Base-by-base conservation (phyloP, 2,329 filamentous ascomycete species). In the Fusarium falciforme region DNA sequence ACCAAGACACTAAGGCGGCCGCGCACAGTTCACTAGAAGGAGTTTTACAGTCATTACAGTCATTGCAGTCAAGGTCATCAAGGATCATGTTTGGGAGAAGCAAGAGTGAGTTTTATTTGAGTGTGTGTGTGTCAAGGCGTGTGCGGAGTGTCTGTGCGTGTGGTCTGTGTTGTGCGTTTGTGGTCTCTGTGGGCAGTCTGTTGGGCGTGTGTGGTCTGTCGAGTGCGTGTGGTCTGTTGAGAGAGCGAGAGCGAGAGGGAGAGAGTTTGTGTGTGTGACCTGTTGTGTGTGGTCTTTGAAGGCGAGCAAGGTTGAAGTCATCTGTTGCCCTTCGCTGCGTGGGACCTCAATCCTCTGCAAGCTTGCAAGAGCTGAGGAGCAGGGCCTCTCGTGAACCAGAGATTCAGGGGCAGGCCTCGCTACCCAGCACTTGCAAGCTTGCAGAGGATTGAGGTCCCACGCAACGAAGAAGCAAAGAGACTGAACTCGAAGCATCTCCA, bases 321-420 rank as follows among this genome's bases (percentile, higher is more conserved):
- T 16, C n/a, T 40, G 27, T n/a, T 52, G 58, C 27, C 52, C 29
- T 35, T 27, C 22, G 36, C 52, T 27, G 31, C 40, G 52, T 17
- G 38, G 33, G 61, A n/a, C 29, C 33, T 31, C 11, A 29, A 6
- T 17, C 27, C 27, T 35, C 42, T 49, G 57, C 40, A 40, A 52
- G 67, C 40, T 67, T 74, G 59, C 63, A 74, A 73, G 67, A 4
- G 44, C 71, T 38, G 57, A 27, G 40, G 38, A 55, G 38, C 6
- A 31, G 14, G 36, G n/a, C 11, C 16, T 16, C 25, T 55, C n/a
- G 11, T 66, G 71, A 72, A 72, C 67, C 71, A 14, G 61, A 72
- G 70, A 27, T 72, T 74, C 58, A 63, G 8, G 49, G 25, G 31
- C 33, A 27, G 57, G 22, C 40, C 38, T 17, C 33, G 14, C 64